Evolutionary conservation across 2,329 filamentous ascomycete species (phyloP).

Genomic region (Epichloe bromicola): DNA sequence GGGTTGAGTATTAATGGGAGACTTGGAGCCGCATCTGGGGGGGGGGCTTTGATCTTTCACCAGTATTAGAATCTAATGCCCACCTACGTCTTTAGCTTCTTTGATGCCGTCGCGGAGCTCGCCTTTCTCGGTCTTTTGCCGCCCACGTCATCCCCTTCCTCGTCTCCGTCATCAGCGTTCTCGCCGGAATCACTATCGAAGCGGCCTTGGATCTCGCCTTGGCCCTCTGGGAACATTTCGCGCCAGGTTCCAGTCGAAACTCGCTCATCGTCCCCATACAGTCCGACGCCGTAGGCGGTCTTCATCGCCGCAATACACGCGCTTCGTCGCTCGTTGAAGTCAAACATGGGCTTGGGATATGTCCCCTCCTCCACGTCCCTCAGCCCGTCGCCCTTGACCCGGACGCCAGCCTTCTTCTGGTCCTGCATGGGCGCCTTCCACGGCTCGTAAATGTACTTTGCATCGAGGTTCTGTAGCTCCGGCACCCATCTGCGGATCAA

Average conservation of each 20-base stretch:
- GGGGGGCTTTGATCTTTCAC: background rate
- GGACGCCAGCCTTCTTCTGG: conserved; percentile 54
- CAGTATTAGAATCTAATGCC: background rate
- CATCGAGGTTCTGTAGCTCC: conserved; percentile 46
- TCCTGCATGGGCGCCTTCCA: conserved; percentile 59
- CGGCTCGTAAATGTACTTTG: conserved; percentile 68
- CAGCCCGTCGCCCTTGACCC: conserved; percentile 42
- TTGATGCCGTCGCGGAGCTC: conserved; percentile 5
- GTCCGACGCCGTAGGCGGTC: conserved; percentile 49
- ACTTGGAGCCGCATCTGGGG: background rate
- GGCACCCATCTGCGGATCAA: conserved; percentile 56
- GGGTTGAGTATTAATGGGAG: conserved; percentile 10
- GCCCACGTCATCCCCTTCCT: conserved; percentile 4
- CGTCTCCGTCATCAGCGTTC: conserved; percentile 18
- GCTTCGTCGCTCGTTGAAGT: conserved; percentile 50
- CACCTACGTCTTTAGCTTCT: conserved; percentile 15
- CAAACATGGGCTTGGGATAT: conserved; percentile 69
- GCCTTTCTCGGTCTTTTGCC: conserved; percentile 14
- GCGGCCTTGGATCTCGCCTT: conserved; percentile 27
- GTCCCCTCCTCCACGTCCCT: conserved; percentile 28
- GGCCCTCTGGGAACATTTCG: conserved; percentile 27
- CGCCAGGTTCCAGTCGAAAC: conserved; percentile 49
- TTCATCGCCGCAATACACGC: conserved; percentile 58
- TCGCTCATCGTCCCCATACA: conserved; percentile 50
- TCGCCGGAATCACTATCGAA: conserved; percentile 21